Evolutionary conservation across 2,329 filamentous ascomycete species (phyloP).

Genomic region (Aschersonia sp.): DNA sequence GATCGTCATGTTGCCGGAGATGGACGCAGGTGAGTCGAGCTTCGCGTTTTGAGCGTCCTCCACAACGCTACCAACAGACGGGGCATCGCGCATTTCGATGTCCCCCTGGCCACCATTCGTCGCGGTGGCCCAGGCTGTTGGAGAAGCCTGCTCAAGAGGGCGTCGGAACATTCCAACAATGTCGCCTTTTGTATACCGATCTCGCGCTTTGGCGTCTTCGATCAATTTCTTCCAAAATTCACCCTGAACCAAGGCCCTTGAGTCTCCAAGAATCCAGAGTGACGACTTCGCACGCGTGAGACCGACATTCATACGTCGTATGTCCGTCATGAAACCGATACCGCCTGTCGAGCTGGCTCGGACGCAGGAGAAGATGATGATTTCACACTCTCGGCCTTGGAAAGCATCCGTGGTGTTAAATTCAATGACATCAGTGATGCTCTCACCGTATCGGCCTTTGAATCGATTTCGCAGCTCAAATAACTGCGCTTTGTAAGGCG

Average conservation of each 20-base stretch:
- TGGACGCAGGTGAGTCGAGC: not conserved
- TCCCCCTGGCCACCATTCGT: conserved; percentile 1
- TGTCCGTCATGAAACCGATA: conserved; percentile 96
- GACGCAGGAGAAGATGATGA: conserved; percentile 98
- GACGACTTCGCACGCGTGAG: conserved; percentile 93
- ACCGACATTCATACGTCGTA: conserved; percentile 98
- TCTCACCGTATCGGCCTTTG: conserved; percentile 53
- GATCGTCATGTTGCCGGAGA: too few relatives aligned
- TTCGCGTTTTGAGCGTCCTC: not conserved
- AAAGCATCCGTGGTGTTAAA: conserved; percentile 99
- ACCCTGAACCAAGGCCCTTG: conserved; percentile 69
- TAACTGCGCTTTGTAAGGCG: conserved; percentile 91
- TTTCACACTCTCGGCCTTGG: conserved; percentile 88
- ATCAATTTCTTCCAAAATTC: conserved; percentile 85
- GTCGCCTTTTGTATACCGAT: conserved; percentile 60
- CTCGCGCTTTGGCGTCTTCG: conserved; percentile 59
- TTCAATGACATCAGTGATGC: conserved; percentile 66
- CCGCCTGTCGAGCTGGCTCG: conserved; percentile 83
- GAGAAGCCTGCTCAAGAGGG: conserved; percentile 22
- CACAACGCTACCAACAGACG: not conserved
- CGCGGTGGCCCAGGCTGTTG: conserved; percentile 7
- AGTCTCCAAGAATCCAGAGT: conserved; percentile 91
- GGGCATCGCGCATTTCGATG: conserved; percentile 4
- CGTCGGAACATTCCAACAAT: conserved; percentile 33
- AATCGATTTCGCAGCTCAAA: conserved; percentile 68